phyloP scores from a whole-genome alignment of 2,329 filamentous ascomycete genomes.

The Fusarium nygamai region DNA sequence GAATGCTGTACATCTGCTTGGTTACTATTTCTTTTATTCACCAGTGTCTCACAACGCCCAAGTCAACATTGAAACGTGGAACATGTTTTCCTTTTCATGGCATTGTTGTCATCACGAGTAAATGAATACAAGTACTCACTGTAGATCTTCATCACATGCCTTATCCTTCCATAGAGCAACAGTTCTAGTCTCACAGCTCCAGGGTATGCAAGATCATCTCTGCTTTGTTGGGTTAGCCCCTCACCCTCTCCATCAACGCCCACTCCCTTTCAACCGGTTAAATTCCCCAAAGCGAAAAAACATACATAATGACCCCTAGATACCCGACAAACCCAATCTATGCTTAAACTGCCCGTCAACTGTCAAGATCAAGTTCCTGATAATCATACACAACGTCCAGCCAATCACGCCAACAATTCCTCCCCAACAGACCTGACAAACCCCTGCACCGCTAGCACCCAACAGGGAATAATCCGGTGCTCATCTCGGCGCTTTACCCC shows the following conservation, averaged over 20 bases:
- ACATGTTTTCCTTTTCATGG: no score
- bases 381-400: background rate
- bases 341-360: background rate
- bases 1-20: no score
- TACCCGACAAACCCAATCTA: background rate
- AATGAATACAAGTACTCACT: background rate
- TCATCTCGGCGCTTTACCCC: constrained; percentile 29
- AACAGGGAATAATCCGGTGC: constrained; percentile 26
- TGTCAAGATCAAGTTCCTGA: constrained; percentile 7
- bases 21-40: no score
- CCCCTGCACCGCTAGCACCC: constrained; percentile 13
- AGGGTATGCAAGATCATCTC: background rate
- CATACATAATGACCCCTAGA: background rate
- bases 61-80: no score
- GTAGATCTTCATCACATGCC: background rate
- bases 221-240: constrained; percentile 15
- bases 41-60: no score
- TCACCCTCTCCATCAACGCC: background rate
- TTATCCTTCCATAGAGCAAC: background rate
- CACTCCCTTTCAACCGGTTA: background rate
- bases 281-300: background rate
- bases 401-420: constrained; percentile 15
- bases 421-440: constrained; percentile 9
- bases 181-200: background rate
- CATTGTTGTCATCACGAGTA: no score